Evolutionary conservation across 805 yeast species (phyloP), one percentile per base, ranked within the genome.

Genomic region (Zygotorulaspora danielsina): DNA sequence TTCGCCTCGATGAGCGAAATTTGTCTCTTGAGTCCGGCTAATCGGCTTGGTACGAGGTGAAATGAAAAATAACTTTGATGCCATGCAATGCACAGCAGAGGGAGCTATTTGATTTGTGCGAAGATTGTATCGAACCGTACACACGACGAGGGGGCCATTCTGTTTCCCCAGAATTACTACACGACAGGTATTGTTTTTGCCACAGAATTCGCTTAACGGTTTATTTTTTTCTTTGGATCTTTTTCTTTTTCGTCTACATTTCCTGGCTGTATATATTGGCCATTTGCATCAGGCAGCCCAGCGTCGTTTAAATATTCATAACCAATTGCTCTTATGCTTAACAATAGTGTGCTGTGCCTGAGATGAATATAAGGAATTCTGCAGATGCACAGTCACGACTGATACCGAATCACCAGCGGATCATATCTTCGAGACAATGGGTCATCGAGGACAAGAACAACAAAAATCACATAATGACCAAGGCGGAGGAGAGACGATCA

Each of bases 341-440:
- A 15, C 10, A 12, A 11, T 11, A 11, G 13, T 11, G 8, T 4
- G n/a, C n/a, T n/a, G n/a, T n/a, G n/a, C n/a, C n/a, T 10, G 16
- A 27, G 10, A 27, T 27, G 31, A 27, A 27, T 27, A 27, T 27
- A 27, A 27, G 31, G 31, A 27, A 18, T 27, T n/a, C 37, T n/a
- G 19, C 38, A 12, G 42, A 38, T n/a, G 17, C 36, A 9, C 32
- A 19, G 6, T 15, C 48, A 26, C 42, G 38, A 20, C 35, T 29
- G 13, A 38, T 45, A 34, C 44, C 53, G 12, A 47, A 44, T 19
- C 54, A 50, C 33, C 54, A 50, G 44, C 47, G 54, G 18, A 50
- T 48, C 24, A 48, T 46, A 4, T 45, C 54, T 11, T 48, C 50
- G n/a, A 45, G 42, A 25, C 52, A 45, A 33, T 50, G 51, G 51